Conservation (phyloP, 805 yeast genomes). For the Sungouiozyma intestinalis region DNA sequence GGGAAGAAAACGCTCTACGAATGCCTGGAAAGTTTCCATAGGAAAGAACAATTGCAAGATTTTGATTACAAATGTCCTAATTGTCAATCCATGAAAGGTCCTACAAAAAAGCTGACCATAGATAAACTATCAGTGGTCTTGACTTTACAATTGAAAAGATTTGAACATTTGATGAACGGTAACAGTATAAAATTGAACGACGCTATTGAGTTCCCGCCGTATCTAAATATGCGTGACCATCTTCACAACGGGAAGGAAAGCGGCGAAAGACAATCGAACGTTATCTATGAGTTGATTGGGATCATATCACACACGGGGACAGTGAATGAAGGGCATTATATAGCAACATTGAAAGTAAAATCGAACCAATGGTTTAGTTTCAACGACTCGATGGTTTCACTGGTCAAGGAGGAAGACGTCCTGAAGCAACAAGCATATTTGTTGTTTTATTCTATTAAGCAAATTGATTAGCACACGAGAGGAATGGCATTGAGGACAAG, state of each 20-base stretch:
- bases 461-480: conserved; percentile 11
- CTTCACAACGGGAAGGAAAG: conserved; percentile 2
- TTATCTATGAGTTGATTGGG: conserved; percentile 76
- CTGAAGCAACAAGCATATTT: conserved; percentile 68
- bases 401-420: conserved; percentile 56
- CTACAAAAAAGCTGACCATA: conserved; percentile 62
- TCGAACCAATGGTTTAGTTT: conserved; percentile 80
- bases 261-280: conserved; percentile 24
- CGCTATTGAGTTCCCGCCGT: conserved; percentile 61
- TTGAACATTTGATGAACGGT: conserved; percentile 33
- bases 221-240: conserved; percentile 62
- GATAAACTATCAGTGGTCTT: conserved; percentile 66
- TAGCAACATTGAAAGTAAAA: conserved; percentile 63
- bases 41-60: conserved; percentile 60
- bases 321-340: conserved; percentile 92
- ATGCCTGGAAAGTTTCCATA: conserved; percentile 70
- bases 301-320: conserved; percentile 85
- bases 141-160: conserved; percentile 73
- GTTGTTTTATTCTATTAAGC: conserved; percentile 48
- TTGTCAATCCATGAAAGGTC: conserved; percentile 54
- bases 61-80: conserved; percentile 57
- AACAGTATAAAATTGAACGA: conserved; percentile 62
- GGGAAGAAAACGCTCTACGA: conserved; percentile 38
- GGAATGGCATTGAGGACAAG: too few relatives aligned
- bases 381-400: conserved; percentile 77